These are phyloP conservation scores for Isatis lusitanica DNA, from an alignment of 441 rosid genomes.

Conservation along the genomic window DNA sequence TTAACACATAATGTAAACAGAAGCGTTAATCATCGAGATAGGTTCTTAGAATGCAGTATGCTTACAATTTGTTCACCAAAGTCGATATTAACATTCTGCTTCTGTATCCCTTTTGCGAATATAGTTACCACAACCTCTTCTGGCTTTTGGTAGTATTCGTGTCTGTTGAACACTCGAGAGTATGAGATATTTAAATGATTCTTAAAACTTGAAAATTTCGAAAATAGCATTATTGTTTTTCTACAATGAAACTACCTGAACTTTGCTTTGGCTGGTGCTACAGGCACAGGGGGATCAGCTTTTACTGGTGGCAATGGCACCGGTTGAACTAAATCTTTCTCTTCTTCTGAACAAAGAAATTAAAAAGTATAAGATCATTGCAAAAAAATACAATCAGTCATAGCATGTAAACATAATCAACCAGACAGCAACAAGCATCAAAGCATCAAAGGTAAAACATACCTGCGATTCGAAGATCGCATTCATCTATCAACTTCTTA, in stretches of 20 bases:
- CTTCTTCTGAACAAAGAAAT: conserved; percentile 33
- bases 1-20: neutral
- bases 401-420: neutral
- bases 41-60: conserved; percentile 13
- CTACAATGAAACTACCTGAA: conserved; percentile 50
- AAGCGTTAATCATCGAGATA: neutral
- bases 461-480: conserved; percentile 63
- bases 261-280: conserved; percentile 45
- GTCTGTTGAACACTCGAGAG: conserved; percentile 43
- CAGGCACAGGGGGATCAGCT: conserved; percentile 24
- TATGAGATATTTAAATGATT: neutral
- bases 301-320: conserved; percentile 10
- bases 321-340: conserved; percentile 28
- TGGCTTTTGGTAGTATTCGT: conserved; percentile 75
- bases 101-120: conserved; percentile 67
- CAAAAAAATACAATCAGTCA: neutral
- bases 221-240: neutral
- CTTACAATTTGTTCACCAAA: conserved; percentile 83
- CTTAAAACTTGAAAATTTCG: neutral
- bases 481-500: conserved; percentile 61
- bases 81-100: conserved; percentile 48
- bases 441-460: neutral
- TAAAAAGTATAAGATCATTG: neutral
- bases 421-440: conserved; percentile 1
- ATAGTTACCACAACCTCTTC: conserved; percentile 76